Evolutionary conservation across 106 monocot genomes (phyloP).

Genomic region (Platanthera guangdongensis): DNA sequence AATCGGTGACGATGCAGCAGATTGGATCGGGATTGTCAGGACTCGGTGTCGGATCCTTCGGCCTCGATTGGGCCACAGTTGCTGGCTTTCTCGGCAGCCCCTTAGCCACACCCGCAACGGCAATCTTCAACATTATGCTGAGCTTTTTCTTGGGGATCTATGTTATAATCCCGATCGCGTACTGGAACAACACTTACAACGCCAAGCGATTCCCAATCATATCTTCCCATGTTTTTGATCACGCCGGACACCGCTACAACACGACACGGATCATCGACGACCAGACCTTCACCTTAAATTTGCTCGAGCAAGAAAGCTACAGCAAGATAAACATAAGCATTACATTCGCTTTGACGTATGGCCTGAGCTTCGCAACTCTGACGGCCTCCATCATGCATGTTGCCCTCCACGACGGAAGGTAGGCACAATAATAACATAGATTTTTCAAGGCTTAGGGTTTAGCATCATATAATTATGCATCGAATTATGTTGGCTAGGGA

Average conservation of each 20-base stretch:
- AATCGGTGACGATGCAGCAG: constrained; percentile 50
- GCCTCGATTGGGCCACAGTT: constrained; percentile 28
- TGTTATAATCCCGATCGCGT: constrained; percentile 15
- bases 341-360: constrained; percentile 15
- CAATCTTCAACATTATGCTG: constrained; percentile 22
- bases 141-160: constrained; percentile 28
- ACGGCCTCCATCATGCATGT: constrained; percentile 20
- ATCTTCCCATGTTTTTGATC: constrained; percentile 22
- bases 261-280: constrained; percentile 16
- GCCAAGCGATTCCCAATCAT: constrained; percentile 38
- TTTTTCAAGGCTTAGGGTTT: neutral
- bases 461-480: neutral
- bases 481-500: neutral
- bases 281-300: constrained; percentile 14
- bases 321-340: constrained; percentile 15
- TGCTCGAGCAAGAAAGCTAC: constrained; percentile 13
- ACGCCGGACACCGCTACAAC: constrained; percentile 23
- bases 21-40: constrained; percentile 46
- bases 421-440: neutral
- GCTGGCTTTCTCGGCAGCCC: constrained; percentile 31
- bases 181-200: constrained; percentile 24
- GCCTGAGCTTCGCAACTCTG: constrained; percentile 21
- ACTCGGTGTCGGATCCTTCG: constrained; percentile 26
- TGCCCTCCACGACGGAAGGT: constrained; percentile 27
- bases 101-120: constrained; percentile 24